Evolutionary conservation across 306 rosid species (phyloP), one percentile per base, ranked within the genome.

Genomic region (Vicia sativa): DNA sequence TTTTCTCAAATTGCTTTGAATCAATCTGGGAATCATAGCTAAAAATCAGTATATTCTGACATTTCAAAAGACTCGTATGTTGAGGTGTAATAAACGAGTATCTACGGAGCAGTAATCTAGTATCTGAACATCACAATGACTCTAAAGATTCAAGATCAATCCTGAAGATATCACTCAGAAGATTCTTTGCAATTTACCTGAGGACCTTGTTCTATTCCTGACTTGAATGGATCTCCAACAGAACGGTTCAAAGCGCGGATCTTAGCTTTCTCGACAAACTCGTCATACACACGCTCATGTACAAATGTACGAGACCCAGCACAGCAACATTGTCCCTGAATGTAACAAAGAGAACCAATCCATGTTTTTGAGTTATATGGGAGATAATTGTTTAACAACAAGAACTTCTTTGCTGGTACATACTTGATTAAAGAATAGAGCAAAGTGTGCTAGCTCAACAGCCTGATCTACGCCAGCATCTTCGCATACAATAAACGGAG

Each of bases 281-380:
- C 95, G 8, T 93, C 96, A 10, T 90, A 79, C 18, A 93, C 78
- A 39, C 72, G 31, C 78, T 90, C 98, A 74, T 93, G 97, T 39
- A 93, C 98, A 72, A 61, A 90, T 54, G 98, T 93, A 66, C 97
- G 87, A 70, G 98, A 93, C 31, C 97, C 98, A 52, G 95, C 90
- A 58, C 95, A 86, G 79, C 98, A 93, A 74, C 98, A 93, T 83
- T 93, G 98, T 70, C 98, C 98, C 97, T 90, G 67, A 52, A 76
- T 65, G 71, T 73, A 43, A 16, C 62, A 74, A 23, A 43, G 31
- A 74, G 31, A 31, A 66, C 54, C 57, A 67, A 43, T 37, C 76
- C 52, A 31, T 71, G 55, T 49, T 25, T 63, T 56, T 26, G 34
- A 63, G 7, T 41, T 62, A 71, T 41, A 18, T 0, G 59, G 62